Evolutionary conservation across 208 protist species (phyloP), one percentile per base, ranked within the genome.

Genomic region (Leishmania lainsoni): DNA sequence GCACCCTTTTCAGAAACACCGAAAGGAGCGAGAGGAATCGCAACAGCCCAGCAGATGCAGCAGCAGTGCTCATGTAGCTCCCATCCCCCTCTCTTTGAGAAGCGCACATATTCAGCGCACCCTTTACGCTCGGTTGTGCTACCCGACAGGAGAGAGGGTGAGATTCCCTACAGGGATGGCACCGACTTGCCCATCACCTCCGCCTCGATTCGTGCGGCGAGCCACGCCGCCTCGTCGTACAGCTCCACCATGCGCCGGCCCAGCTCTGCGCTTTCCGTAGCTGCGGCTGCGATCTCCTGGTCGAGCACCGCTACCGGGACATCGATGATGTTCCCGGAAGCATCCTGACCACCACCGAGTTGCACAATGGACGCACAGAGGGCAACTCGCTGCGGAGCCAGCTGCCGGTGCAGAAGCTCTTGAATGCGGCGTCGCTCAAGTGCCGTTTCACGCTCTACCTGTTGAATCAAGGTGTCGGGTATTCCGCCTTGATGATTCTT

Each of bases 401-500:
- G 17, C 48, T 78, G 48, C 35, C 75, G 42, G 75, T 86, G 54
- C 72, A 85, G 58, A 16, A 89, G 79, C 16, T 78, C 42, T 35
- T 65, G 69, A 10, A 96, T 79, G 45, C 94, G 94, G 78, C 79
- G 81, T 42, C 63, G 32, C 85, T 97, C 92, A 22, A 83, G 83
- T 3, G 54, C 76, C 5, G 71, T 66, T 81, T 97, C 94, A 78
- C 92, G 92, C 87, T 95, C 91, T 32, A 93, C 69, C 5, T 88
- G 92, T 83, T 96, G 91, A 48, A 78, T 79, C 17, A 95, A 85
- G 35, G 92, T 93, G 78, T 95, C 92, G 0, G 92, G 92, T 51
- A 91, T 63, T 56, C 77, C 72, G 14, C 61, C 51, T 32, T 76
- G 29, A 20, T 29, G 9, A 35, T 1, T 82, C 58, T 61, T 45